Percentiles rank a stretch among this genome's conserved stretches.
Evolutionary conservation across 1,284 basidiomycete genomes (phyloP).

Genomic region (Puccinia brachypodii): DNA sequence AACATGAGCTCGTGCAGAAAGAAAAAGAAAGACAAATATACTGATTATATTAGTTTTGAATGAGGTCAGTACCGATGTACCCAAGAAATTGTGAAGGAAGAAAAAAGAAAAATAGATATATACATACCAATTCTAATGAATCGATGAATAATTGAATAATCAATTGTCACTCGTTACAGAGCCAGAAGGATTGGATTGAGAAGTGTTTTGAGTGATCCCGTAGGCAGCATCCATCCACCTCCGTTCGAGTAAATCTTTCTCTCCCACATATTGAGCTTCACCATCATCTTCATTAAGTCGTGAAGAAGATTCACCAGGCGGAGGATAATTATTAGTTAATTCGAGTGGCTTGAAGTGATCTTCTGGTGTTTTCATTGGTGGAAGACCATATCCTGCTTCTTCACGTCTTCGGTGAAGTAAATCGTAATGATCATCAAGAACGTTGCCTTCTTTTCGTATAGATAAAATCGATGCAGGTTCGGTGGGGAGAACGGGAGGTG

Average conservation of each 20-base stretch:
- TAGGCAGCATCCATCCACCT: conserved; percentile 27
- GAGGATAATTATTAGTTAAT: not conserved
- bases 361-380: conserved; percentile 42
- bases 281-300: not conserved
- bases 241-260: conserved; percentile 43
- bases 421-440: conserved; percentile 46
- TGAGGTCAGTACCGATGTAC: no score
- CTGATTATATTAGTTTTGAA: not conserved
- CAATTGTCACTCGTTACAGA: not conserved
- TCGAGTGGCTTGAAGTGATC: conserved; percentile 46
- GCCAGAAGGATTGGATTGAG: conserved; percentile 9
- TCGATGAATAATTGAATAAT: not conserved
- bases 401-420: conserved; percentile 44
- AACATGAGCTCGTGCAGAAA: not conserved
- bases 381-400: conserved; percentile 48
- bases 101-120: not conserved
- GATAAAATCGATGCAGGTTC: conserved; percentile 1
- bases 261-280: conserved; percentile 38
- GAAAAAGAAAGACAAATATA: not conserved
- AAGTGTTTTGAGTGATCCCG: conserved; percentile 19
- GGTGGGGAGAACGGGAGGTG: conserved; percentile 24
- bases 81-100: no score
- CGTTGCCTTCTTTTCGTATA: conserved; percentile 31
- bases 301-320: not conserved
- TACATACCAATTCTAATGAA: not conserved